Percentiles rank a stretch among this genome's conserved stretches.
phyloP scores from a whole-genome alignment of 2,329 filamentous ascomycete species.

The Cladosporium sp. region DNA sequence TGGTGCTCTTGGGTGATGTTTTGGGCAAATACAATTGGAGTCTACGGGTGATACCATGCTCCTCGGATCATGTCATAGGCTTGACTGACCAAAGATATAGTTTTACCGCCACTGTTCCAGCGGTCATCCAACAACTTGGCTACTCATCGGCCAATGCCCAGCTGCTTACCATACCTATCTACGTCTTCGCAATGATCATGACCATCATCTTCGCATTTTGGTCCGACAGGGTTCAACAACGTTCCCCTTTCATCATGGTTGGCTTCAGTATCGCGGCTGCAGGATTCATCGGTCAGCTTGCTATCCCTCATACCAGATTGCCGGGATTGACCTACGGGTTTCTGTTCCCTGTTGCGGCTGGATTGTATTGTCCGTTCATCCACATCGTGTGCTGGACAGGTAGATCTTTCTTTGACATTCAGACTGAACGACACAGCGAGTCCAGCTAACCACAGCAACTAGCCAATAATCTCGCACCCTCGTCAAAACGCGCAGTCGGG shows the following conservation, averaged over 20 bases:
- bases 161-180: conserved; percentile 40
- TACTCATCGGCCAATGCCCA: conserved; percentile 39
- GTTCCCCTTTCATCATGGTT: conserved; percentile 18
- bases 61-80: too few species aligned
- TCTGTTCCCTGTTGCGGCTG: conserved; percentile 49
- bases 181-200: conserved; percentile 24
- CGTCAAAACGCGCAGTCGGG: conserved; percentile 48
- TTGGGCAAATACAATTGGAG: conserved; percentile 41
- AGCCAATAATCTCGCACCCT: conserved; percentile 49
- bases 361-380: conserved; percentile 50
- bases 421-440: background rate
- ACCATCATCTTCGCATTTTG: conserved; percentile 13
- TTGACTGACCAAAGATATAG: conserved; percentile 49
- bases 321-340: conserved; percentile 48
- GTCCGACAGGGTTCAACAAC: conserved; percentile 14
- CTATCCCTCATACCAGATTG: conserved; percentile 27
- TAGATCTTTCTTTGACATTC: background rate
- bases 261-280: conserved; percentile 12
- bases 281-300: conserved; percentile 43
- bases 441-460: background rate
- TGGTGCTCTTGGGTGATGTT: conserved; percentile 35
- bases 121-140: conserved; percentile 44
- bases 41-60: conserved; percentile 47
- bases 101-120: conserved; percentile 54
- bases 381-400: conserved; percentile 45